Percentiles rank a stretch among this genome's conserved stretches.
These are phyloP conservation scores for Neoboletus subvelutipes DNA, from an alignment of 768 basidiomycete species.

Conservation along the genomic window DNA sequence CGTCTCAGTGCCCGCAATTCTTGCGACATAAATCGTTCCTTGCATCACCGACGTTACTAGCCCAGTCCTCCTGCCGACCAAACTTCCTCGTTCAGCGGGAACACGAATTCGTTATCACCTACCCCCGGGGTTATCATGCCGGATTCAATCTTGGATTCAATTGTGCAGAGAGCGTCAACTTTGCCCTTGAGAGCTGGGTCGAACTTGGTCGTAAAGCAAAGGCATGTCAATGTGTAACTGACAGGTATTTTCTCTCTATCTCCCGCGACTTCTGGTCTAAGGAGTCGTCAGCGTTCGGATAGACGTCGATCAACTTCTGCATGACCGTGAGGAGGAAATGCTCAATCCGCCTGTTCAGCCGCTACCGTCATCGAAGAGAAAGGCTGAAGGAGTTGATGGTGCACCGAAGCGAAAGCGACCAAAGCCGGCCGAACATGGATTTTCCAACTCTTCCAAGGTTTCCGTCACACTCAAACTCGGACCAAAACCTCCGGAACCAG, in stretches of 20 bases:
- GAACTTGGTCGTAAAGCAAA: slow-evolving; percentile 83
- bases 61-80: slow-evolving; percentile 75
- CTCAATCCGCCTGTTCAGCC: slow-evolving; percentile 6
- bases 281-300: slow-evolving; percentile 72
- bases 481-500: slow-evolving; percentile 55
- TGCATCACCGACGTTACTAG: slow-evolving; percentile 81
- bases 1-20: slow-evolving; percentile 85
- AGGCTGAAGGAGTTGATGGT: slow-evolving; percentile 33
- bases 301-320: slow-evolving; percentile 84
- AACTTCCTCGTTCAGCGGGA: slow-evolving; percentile 89
- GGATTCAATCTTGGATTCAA: slow-evolving; percentile 97
- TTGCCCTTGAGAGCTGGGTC: slow-evolving; percentile 92
- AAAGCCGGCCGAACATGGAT: slow-evolving; percentile 13
- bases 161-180: slow-evolving; percentile 96
- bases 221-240: slow-evolving; percentile 68
- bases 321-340: slow-evolving; percentile 57
- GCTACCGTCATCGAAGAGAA: slow-evolving; percentile 38
- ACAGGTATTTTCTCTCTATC: slow-evolving; percentile 51
- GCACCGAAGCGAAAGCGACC: slow-evolving; percentile 28
- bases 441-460: slow-evolving; percentile 35
- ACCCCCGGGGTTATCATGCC: slow-evolving; percentile 91
- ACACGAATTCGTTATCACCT: slow-evolving; percentile 97
- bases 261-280: slow-evolving; percentile 7
- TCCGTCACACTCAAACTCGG: slow-evolving; percentile 68
- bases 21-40: slow-evolving; percentile 95